phyloP scores from a whole-genome alignment of 257 asterid species.

The Rehmannia glutinosa region DNA sequence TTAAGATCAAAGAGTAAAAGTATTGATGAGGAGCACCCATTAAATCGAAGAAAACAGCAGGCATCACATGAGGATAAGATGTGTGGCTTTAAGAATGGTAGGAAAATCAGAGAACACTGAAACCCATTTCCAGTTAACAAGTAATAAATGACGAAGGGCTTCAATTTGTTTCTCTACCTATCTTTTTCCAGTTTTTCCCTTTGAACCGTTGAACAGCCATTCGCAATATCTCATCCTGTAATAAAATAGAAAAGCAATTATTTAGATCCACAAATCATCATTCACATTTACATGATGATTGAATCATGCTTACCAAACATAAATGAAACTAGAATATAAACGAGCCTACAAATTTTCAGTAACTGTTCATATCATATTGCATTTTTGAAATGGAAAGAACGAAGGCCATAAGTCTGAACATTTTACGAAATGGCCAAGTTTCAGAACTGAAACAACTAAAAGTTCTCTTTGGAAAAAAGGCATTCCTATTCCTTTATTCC shows the following conservation, averaged over 20 bases:
- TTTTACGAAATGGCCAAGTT: background rate
- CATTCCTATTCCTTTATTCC: too few relatives aligned
- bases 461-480: too few relatives aligned
- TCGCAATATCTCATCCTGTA: slow-evolving; percentile 82
- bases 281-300: background rate
- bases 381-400: background rate
- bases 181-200: slow-evolving; percentile 97
- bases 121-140: slow-evolving; percentile 16
- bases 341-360: slow-evolving; percentile 1
- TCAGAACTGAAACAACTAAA: background rate
- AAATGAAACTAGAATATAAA: slow-evolving; percentile 1
- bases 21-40: slow-evolving; percentile 10
- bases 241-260: slow-evolving; percentile 11
- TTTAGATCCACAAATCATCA: slow-evolving; percentile 4
- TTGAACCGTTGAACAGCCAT: slow-evolving; percentile 86
- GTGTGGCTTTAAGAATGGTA: slow-evolving; percentile 5
- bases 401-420: background rate
- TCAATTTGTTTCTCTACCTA: slow-evolving; percentile 49
- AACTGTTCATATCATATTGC: too few relatives aligned
- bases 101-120: slow-evolving; percentile 6
- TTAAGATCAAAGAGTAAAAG: too few relatives aligned
- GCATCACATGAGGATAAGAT: background rate
- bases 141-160: slow-evolving; percentile 1
- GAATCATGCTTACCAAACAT: too few relatives aligned
- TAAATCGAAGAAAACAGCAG: slow-evolving; percentile 15